Evolutionary conservation across 2,329 filamentous ascomycete species (phyloP), one percentile per base, ranked within the genome.

Genomic region (Botrytis cinerea): DNA sequence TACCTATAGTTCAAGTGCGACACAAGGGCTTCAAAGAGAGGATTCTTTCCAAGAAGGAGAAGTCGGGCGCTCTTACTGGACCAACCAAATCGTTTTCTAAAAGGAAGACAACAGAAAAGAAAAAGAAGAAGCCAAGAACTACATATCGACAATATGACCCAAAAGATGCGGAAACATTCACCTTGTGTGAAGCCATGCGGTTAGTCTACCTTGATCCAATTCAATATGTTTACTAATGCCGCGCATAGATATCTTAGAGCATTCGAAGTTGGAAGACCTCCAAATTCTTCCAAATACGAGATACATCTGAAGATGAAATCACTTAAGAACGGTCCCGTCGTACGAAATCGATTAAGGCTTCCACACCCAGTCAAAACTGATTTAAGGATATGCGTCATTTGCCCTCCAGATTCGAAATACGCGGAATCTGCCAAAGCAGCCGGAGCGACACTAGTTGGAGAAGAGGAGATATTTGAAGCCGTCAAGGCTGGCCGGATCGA

Each of bases 161-260:
- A 73, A 80, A 77, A 61, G 78, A 79, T 67, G 75, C 76, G 38
- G 86, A 93, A 51, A 91, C 93, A 80, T 97, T 92, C 80, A 89
- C 94, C 0, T 86, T 99, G 46, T 92, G 93, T 77, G 96, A 99
- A 85, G 97, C 96, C 25, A 96, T 99, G 90, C 90, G 95, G 93
- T 94, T 84, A 73, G 86, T 81, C 16, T 35, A 45, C 51, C n/a
- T 43, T 32, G 66, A n/a, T n/a, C 43, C 40, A 51, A 57, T 9
- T 35, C n/a, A 54, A 57, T 7, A 40, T 32, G 25, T 76, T 73
- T 73, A 71, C 61, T 73, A 7, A 71, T 72, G 12, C 16, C 12
- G 70, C 60, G 43, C 74, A 43, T 77, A 97, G 94, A 81, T 96
- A 97, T 82, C 89, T 99, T 77, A 93, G 94, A 80, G 95, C 96